Percentiles rank a stretch among this genome's conserved stretches.
These are phyloP conservation scores for Pseudohalonectria lignicola DNA, from an alignment of 2,329 filamentous ascomycete genomes.

Conservation along the genomic window DNA sequence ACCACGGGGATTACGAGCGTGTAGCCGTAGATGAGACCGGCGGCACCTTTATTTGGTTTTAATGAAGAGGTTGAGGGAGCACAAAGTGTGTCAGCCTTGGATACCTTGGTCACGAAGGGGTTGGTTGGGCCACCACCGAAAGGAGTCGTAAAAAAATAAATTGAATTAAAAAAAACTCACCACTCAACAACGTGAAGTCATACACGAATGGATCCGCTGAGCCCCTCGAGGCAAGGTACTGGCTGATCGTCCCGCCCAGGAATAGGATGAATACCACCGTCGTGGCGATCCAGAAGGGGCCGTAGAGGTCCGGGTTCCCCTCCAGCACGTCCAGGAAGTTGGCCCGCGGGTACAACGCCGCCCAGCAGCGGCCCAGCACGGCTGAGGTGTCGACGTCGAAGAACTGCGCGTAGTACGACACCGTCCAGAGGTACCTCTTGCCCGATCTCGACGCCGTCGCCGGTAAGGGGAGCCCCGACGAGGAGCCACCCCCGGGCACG, in stretches of 20 bases:
- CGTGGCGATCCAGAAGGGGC: slow-evolving; percentile 97
- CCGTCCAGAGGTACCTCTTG: slow-evolving; percentile 86
- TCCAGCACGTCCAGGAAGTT: slow-evolving; percentile 97
- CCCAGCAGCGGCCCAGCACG: slow-evolving; percentile 76
- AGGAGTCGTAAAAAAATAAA: no score
- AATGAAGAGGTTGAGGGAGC: not conserved
- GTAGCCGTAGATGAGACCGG: slow-evolving; percentile 91
- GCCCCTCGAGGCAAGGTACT: slow-evolving; percentile 65
- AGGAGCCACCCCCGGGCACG: slow-evolving; percentile 26
- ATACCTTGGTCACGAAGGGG: no score
- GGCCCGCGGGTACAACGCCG: slow-evolving; percentile 78
- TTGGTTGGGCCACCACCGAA: no score
- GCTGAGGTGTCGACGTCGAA: slow-evolving; percentile 96
- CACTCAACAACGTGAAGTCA: slow-evolving; percentile 81
- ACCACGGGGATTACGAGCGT: slow-evolving; percentile 75
- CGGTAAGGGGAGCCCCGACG: slow-evolving; percentile 41
- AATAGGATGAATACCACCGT: slow-evolving; percentile 95
- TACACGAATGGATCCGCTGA: slow-evolving; percentile 66
- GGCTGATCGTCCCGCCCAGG: slow-evolving; percentile 86
- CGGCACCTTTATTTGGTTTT: no score
- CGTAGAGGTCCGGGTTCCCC: slow-evolving; percentile 93
- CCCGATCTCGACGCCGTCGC: slow-evolving; percentile 40
- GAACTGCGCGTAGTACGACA: slow-evolving; percentile 93
- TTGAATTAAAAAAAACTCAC: slow-evolving; percentile 33
- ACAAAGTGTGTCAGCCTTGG: no score